Percentiles rank a stretch among this genome's conserved stretches.
Conservation (phyloP, 352 stramenopile genomes). For the Elongisporangium senticosum region DNA sequence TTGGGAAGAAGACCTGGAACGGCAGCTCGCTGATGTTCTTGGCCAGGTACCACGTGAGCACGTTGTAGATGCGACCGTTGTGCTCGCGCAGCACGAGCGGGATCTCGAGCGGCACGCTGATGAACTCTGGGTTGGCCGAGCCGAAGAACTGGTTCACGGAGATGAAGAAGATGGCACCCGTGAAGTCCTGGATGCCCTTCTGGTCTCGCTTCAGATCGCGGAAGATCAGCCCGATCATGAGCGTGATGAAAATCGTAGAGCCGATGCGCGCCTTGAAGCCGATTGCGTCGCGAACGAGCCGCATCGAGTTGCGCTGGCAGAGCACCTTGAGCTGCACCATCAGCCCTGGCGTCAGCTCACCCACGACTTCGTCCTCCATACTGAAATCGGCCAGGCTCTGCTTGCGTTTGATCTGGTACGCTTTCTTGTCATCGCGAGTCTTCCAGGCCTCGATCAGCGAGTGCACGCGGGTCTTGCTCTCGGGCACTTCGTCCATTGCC, state of each 20-base stretch:
- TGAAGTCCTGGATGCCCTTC: constrained; percentile 30
- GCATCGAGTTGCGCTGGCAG: constrained; percentile 22
- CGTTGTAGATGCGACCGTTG: constrained; percentile 25
- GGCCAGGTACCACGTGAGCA: constrained; percentile 28
- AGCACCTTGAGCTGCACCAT: constrained; percentile 16
- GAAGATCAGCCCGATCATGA: constrained; percentile 32
- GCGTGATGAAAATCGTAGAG: constrained; percentile 25
- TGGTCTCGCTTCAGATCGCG: constrained; percentile 20
- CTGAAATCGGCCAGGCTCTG: constrained; percentile 1
- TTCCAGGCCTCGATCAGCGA: constrained; percentile 16
- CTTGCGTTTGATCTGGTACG: not conserved
- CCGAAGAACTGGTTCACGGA: constrained; percentile 25
- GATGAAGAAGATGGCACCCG: constrained; percentile 36
- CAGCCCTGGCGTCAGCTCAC: constrained; percentile 9
- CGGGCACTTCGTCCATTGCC: constrained; percentile 20
- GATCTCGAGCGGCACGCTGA: constrained; percentile 27
- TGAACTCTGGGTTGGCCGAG: constrained; percentile 24
- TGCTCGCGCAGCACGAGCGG: constrained; percentile 31
- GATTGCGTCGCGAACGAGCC: constrained; percentile 25
- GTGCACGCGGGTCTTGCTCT: constrained; percentile 15
- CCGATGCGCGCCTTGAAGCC: constrained; percentile 24
- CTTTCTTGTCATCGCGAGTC: not conserved
- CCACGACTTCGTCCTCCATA: constrained; percentile 6
- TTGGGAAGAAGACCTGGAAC: constrained; percentile 26
- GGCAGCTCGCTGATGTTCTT: constrained; percentile 34